Conservation (phyloP, 2,329 filamentous ascomycete species). For the Paracoccidioides brasiliensis region DNA sequence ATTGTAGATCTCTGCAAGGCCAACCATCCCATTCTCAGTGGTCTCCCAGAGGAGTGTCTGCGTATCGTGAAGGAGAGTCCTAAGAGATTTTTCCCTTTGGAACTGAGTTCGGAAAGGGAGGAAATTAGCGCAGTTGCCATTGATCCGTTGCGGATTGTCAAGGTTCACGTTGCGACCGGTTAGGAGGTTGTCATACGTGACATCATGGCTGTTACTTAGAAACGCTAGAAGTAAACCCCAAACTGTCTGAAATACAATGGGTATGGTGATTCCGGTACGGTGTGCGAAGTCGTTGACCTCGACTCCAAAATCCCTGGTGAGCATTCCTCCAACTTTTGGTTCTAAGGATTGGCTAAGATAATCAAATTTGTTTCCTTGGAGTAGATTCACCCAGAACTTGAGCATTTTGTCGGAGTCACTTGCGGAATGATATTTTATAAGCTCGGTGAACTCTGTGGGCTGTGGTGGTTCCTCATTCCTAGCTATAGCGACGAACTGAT, state of each 20-base stretch:
- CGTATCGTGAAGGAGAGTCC: constrained; percentile 13
- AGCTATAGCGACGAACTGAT: constrained; percentile 20
- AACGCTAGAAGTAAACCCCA: constrained; percentile 20
- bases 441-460: constrained; percentile 17
- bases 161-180: constrained; percentile 28
- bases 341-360: constrained; percentile 1
- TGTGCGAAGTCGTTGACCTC: constrained; percentile 14
- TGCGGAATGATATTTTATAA: neutral
- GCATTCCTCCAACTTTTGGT: constrained; percentile 5
- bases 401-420: neutral
- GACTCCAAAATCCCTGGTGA: constrained; percentile 6
- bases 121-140: constrained; percentile 29
- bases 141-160: constrained; percentile 24
- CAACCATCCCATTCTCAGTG: constrained; percentile 19
- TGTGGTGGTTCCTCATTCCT: constrained; percentile 7
- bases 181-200: constrained; percentile 25
- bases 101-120: constrained; percentile 20
- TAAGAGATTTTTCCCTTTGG: constrained; percentile 4
- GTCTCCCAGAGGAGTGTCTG: constrained; percentile 19
- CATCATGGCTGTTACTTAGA: constrained; percentile 11
- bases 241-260: constrained; percentile 26
- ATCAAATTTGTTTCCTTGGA: constrained; percentile 12
- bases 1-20: constrained; percentile 18
- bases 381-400: constrained; percentile 13
- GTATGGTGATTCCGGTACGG: constrained; percentile 17